Percentiles rank a stretch among this genome's conserved stretches.
Conservation (phyloP, 2,329 filamentous ascomycete species). For the Piedraia hortae region DNA sequence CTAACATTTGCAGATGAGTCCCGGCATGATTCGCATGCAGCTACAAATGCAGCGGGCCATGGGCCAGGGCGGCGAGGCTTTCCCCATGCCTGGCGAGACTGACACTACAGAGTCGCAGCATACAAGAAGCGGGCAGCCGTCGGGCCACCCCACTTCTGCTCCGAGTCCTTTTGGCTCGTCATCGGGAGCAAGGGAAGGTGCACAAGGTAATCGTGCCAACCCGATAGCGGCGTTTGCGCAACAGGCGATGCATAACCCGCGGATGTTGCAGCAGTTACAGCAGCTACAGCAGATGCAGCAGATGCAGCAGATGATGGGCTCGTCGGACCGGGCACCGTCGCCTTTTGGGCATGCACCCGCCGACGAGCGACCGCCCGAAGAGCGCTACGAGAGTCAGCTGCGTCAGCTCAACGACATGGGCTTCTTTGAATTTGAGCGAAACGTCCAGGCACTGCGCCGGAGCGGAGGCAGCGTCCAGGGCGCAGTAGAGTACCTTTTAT, state of each 20-base stretch:
- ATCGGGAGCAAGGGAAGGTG: conserved; percentile 4
- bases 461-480: conserved; percentile 87
- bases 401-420: conserved; percentile 96
- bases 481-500: conserved; percentile 45
- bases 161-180: too few species aligned
- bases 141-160: too few species aligned
- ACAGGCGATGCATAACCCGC: conserved; percentile 28
- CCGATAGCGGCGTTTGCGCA: conserved; percentile 21
- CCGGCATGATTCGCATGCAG: conserved; percentile 55
- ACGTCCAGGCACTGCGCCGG: conserved; percentile 62
- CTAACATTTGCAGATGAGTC: too few species aligned
- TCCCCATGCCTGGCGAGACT: conserved; percentile 76
- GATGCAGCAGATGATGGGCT: conserved; percentile 19
- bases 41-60: conserved; percentile 50
- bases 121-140: conserved; percentile 3
- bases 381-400: conserved; percentile 71
- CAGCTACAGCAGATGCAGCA: conserved; percentile 28
- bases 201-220: conserved; percentile 15
- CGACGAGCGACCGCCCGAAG: conserved; percentile 77
- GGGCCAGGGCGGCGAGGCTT: conserved; percentile 27
- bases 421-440: conserved; percentile 87
- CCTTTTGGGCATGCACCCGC: conserved; percentile 27
- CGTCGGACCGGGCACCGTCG: conserved; percentile 13
- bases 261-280: conserved; percentile 25
- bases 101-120: conserved; percentile 40